These are phyloP conservation scores for Auriscalpium vulgare DNA, from an alignment of 768 basidiomycete species.

Conservation along the genomic window DNA sequence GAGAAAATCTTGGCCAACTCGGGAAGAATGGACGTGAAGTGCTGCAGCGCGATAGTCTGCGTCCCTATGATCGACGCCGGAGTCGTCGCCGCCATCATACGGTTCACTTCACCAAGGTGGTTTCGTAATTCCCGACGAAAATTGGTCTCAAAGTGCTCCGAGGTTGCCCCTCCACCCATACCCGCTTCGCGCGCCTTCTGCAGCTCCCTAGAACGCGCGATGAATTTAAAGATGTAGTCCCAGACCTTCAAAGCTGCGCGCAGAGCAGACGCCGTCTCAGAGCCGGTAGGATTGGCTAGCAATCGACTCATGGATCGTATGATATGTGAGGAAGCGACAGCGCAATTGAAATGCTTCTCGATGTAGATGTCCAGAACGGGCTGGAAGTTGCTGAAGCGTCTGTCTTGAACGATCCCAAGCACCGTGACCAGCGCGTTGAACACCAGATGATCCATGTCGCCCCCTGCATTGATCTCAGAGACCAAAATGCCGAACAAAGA, in stretches of 20 bases:
- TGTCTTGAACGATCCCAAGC: constrained; percentile 86
- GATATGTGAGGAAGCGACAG: constrained; percentile 75
- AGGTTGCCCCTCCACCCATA: constrained; percentile 73
- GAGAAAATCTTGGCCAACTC: constrained; percentile 77
- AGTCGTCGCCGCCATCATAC: constrained; percentile 76
- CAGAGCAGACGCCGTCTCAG: constrained; percentile 68
- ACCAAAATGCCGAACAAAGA: constrained; percentile 85
- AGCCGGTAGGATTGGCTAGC: constrained; percentile 60
- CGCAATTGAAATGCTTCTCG: constrained; percentile 77
- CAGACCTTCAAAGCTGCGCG: constrained; percentile 92
- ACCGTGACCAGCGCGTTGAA: constrained; percentile 90
- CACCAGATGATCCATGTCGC: constrained; percentile 77
- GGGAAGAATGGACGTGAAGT: constrained; percentile 88
- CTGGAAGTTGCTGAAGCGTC: constrained; percentile 92
- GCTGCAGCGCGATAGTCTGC: constrained; percentile 88
- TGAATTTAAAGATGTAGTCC: constrained; percentile 95
- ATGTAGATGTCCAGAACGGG: constrained; percentile 93
- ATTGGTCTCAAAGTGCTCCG: constrained; percentile 74
- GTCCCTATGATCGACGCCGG: constrained; percentile 92
- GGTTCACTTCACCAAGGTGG: constrained; percentile 74
- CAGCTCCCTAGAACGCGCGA: constrained; percentile 80
- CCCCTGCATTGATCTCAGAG: constrained; percentile 62
- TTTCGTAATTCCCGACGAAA: constrained; percentile 80
- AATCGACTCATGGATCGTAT: constrained; percentile 84
- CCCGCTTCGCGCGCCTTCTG: constrained; percentile 78